Evolutionary conservation across 1,284 basidiomycete genomes (phyloP).

Genomic region (Boletellus sp.): DNA sequence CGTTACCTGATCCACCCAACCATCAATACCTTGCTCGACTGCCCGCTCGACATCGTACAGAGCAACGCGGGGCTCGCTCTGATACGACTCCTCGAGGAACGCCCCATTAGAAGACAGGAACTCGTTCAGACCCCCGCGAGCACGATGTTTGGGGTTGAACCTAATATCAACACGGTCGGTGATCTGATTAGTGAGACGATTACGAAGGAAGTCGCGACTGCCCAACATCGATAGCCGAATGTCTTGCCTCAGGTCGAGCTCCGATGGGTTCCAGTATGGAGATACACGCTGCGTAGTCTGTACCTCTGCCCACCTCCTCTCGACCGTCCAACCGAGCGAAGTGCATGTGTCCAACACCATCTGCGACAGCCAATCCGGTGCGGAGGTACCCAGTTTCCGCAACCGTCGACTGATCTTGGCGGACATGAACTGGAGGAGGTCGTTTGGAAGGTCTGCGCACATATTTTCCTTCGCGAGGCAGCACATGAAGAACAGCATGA

Average conservation of each 20-base stretch:
- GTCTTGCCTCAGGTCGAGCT: slow-evolving; percentile 28
- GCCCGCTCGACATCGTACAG: slow-evolving; percentile 37
- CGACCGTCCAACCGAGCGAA: slow-evolving; percentile 11
- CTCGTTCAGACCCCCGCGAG: slow-evolving; percentile 19
- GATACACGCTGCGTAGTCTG: slow-evolving; percentile 16
- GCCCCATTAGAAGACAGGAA: slow-evolving; percentile 18
- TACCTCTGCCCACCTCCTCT: slow-evolving; percentile 15
- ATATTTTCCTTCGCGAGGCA: slow-evolving; percentile 27
- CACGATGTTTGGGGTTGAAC: slow-evolving; percentile 15
- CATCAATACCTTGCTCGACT: slow-evolving; percentile 29
- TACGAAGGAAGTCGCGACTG: slow-evolving; percentile 27
- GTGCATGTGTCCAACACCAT: slow-evolving; percentile 11
- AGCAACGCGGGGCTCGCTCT: slow-evolving; percentile 16
- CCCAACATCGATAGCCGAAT: slow-evolving; percentile 29
- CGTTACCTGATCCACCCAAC: slow-evolving; percentile 27
- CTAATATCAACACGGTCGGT: not conserved
- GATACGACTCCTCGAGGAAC: slow-evolving; percentile 17
- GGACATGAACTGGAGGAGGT: slow-evolving; percentile 29
- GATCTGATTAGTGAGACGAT: slow-evolving; percentile 4
- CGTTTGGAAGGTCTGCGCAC: slow-evolving; percentile 24
- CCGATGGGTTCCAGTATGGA: slow-evolving; percentile 27
- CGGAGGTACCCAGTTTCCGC: slow-evolving; percentile 34
- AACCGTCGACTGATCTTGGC: slow-evolving; percentile 37
- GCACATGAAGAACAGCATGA: slow-evolving; percentile 39
- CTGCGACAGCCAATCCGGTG: slow-evolving; percentile 19